These are phyloP conservation scores for Petunia secreta DNA, from an alignment of 257 asterid genomes.

Conservation along the genomic window DNA sequence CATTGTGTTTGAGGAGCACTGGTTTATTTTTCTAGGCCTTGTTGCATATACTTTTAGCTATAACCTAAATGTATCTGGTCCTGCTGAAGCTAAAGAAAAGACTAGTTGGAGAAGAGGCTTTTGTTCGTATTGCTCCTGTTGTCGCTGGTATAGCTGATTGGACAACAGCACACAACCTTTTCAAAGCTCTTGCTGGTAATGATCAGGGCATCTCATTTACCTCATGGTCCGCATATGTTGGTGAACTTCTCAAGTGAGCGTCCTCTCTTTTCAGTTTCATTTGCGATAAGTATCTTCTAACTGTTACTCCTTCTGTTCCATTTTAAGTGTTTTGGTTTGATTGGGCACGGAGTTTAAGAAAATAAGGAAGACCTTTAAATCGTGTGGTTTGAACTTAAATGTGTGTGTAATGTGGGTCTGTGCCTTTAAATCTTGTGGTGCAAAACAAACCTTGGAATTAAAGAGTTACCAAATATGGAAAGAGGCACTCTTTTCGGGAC, in stretches of 20 bases:
- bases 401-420: too few species aligned
- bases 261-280: slow-evolving; percentile 22
- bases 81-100: slow-evolving; percentile 53
- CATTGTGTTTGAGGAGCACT: background rate
- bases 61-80: slow-evolving; percentile 21
- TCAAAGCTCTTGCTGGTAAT: slow-evolving; percentile 87
- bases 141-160: slow-evolving; percentile 94
- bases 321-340: too few species aligned
- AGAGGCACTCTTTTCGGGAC: too few species aligned
- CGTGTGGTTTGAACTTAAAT: too few species aligned
- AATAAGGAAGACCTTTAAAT: too few species aligned
- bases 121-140: slow-evolving; percentile 94
- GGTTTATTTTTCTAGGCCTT: background rate
- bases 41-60: background rate
- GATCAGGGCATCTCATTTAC: slow-evolving; percentile 70
- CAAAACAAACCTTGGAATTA: too few species aligned
- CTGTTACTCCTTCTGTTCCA: too few species aligned
- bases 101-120: slow-evolving; percentile 92
- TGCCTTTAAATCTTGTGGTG: too few species aligned
- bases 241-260: slow-evolving; percentile 89
- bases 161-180: slow-evolving; percentile 86
- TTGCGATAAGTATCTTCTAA: background rate
- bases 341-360: too few species aligned
- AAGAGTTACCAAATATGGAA: too few species aligned
- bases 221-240: slow-evolving; percentile 77